phyloP scores from a whole-genome alignment of 306 rosid species.

The Acacia melanoxylon region DNA sequence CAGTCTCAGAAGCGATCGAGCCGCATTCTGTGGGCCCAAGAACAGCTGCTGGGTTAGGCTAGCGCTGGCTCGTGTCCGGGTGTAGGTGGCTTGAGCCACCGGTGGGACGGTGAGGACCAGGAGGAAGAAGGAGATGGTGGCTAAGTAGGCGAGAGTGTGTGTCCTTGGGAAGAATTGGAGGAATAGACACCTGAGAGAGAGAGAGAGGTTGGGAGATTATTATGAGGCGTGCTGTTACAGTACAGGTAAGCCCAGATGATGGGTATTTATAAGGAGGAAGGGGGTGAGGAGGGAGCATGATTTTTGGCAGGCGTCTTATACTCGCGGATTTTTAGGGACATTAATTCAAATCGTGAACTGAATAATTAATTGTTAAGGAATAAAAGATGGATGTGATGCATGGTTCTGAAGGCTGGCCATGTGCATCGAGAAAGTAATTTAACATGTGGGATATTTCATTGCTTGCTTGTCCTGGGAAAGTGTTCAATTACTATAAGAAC shows the following conservation, averaged over 20 bases:
- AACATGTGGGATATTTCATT: conserved; percentile 11
- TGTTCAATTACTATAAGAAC: conserved; percentile 10
- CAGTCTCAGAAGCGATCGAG: conserved; percentile 41
- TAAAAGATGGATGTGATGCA: too few species aligned
- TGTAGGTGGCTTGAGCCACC: conserved; percentile 17
- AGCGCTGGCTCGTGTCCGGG: background rate
- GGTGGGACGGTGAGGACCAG: conserved; percentile 25
- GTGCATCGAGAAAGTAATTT: background rate
- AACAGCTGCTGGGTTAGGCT: conserved; percentile 47
- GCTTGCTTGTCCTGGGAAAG: conserved; percentile 16
- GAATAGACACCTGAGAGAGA: background rate
- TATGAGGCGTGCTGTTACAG: background rate
- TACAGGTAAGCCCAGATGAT: background rate
- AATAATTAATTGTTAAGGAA: too few species aligned
- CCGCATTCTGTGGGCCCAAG: conserved; percentile 67
- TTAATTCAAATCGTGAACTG: too few species aligned
- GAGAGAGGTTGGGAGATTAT: background rate
- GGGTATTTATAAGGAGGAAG: conserved; percentile 32
- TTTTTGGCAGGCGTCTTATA: too few species aligned
- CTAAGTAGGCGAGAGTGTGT: conserved; percentile 5
- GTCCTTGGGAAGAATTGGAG: conserved; percentile 5
- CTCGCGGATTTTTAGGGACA: too few species aligned
- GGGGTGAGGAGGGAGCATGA: too few species aligned
- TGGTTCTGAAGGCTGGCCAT: too few species aligned
- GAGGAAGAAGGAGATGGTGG: conserved; percentile 19